A percentile compares a stretch with the other conserved stretches of the same genome.
Evolutionary conservation across 2,329 filamentous ascomycete genomes (phyloP).

Genomic region (Waltergamsia citrina): DNA sequence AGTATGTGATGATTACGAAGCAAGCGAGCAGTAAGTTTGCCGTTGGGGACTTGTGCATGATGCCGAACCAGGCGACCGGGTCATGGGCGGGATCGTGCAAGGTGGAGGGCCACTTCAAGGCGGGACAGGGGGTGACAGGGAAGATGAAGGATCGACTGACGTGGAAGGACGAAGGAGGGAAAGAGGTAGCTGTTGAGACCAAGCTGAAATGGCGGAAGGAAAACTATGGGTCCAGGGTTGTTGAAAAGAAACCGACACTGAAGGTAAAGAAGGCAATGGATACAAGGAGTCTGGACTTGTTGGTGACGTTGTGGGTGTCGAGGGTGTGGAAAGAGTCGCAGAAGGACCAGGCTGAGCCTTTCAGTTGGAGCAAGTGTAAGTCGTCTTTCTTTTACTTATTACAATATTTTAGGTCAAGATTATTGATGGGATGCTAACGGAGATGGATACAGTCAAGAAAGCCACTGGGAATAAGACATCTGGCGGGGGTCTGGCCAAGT

Average conservation of each 20-base stretch:
- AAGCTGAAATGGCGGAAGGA: conserved; percentile 1
- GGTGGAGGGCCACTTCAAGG: conserved; percentile 1
- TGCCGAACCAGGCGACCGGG: neutral
- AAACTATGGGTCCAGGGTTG: neutral
- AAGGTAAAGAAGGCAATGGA: conserved; percentile 1
- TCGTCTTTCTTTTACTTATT: neutral
- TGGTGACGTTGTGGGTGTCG: conserved; percentile 4
- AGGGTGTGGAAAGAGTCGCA: conserved; percentile 4
- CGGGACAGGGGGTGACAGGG: neutral
- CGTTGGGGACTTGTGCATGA: neutral
- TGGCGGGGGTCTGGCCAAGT: too few species aligned
- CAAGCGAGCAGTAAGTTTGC: neutral
- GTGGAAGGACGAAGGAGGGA: conserved; percentile 1
- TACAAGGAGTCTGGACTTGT: conserved; percentile 3
- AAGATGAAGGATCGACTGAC: neutral
- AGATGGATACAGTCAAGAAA: too few species aligned
- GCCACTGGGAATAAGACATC: too few species aligned
- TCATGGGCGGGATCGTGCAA: neutral
- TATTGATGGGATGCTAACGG: too few species aligned
- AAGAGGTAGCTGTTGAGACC: conserved; percentile 3
- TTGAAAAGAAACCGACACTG: conserved; percentile 5
- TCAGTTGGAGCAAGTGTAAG: conserved; percentile 6
- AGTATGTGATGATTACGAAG: neutral
- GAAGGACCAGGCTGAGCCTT: conserved; percentile 5
- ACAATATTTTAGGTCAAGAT: neutral